Evolutionary conservation across 2,329 filamentous ascomycete genomes (phyloP).

Genomic region (Nemania sp.): DNA sequence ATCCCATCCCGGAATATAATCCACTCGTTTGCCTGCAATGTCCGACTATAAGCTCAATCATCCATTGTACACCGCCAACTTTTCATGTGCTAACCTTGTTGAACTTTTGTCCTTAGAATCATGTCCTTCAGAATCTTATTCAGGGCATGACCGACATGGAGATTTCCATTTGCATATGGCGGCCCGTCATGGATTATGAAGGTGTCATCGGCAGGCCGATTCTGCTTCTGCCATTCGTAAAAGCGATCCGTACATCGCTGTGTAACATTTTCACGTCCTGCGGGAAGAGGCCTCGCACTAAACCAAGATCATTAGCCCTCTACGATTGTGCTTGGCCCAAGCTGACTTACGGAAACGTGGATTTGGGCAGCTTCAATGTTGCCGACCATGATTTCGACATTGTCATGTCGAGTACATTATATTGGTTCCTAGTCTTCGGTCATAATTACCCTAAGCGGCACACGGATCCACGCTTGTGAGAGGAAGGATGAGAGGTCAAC

Average conservation of each 20-base stretch:
- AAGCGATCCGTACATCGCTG: slow-evolving; percentile 85
- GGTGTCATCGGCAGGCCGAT: slow-evolving; percentile 64
- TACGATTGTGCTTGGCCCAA: background rate
- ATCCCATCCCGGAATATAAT: slow-evolving; percentile 95
- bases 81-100: slow-evolving; percentile 63
- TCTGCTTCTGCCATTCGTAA: slow-evolving; percentile 84
- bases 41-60: slow-evolving; percentile 30
- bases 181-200: slow-evolving; percentile 96
- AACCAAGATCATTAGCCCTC: slow-evolving; percentile 39
- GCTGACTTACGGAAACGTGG: slow-evolving; percentile 73
- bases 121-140: slow-evolving; percentile 99
- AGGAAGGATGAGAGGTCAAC: background rate
- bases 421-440: slow-evolving; percentile 20
- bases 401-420: slow-evolving; percentile 44
- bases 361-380: slow-evolving; percentile 80
- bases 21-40: slow-evolving; percentile 69
- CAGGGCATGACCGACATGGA: slow-evolving; percentile 93
- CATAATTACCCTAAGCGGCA: slow-evolving; percentile 4
- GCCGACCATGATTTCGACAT: slow-evolving; percentile 76
- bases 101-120: slow-evolving; percentile 83
- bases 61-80: background rate
- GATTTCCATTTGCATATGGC: slow-evolving; percentile 91
- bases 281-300: slow-evolving; percentile 65
- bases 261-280: slow-evolving; percentile 70
- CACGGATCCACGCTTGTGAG: slow-evolving; percentile 2